Evolutionary conservation across 2,329 filamentous ascomycete species (phyloP).

Genomic region (Chaetomium olivaceum): DNA sequence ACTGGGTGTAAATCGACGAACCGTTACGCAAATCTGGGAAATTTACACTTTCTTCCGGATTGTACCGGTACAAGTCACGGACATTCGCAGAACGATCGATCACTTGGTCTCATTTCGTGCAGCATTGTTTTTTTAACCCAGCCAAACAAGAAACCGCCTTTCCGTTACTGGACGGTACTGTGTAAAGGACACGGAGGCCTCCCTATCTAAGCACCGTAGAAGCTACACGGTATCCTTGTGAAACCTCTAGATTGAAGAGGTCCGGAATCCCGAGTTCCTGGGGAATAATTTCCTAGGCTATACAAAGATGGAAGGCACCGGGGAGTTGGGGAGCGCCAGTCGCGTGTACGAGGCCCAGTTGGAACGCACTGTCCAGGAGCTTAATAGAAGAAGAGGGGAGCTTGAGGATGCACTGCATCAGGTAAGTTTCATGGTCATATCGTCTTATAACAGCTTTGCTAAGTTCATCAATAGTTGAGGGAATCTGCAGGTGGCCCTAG

Average conservation of each 20-base stretch:
- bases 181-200: not conserved
- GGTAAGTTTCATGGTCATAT: constrained; percentile 25
- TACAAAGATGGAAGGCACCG: constrained; percentile 36
- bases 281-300: not conserved
- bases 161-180: not conserved
- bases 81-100: not conserved
- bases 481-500: constrained; percentile 17
- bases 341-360: constrained; percentile 56
- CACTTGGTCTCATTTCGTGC: not conserved
- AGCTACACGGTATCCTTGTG: not conserved
- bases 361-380: constrained; percentile 66
- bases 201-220: not conserved
- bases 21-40: not conserved
- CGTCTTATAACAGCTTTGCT: constrained; percentile 7
- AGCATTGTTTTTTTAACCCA: not conserved
- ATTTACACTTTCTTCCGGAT: not conserved
- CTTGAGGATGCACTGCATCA: constrained; percentile 36
- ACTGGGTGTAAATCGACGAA: not conserved
- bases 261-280: not conserved
- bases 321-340: constrained; percentile 37
- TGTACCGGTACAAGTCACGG: not conserved
- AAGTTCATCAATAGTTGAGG: constrained; percentile 23
- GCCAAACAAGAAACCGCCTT: not conserved
- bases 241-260: not conserved
- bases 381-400: constrained; percentile 60